phyloP scores from a whole-genome alignment of 2,329 filamentous ascomycete genomes.

The Epichloe amarillans region DNA sequence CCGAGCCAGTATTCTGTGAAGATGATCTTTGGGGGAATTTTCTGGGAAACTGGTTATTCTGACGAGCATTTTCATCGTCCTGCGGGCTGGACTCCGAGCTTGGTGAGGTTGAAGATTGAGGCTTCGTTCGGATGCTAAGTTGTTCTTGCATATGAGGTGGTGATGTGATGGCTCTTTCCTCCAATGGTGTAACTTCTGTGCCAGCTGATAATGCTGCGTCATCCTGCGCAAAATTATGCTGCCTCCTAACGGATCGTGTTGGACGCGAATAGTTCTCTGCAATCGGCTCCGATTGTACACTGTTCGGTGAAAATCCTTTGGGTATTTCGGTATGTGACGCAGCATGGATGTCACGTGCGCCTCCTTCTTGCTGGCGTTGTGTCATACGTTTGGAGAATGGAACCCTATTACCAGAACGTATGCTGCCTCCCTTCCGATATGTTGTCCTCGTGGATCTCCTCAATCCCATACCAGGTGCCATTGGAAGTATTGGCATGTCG shows the following conservation, averaged over 20 bases:
- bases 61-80: conserved; percentile 21
- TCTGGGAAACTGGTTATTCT: conserved; percentile 13
- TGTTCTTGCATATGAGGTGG: conserved; percentile 17
- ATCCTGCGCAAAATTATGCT: conserved; percentile 35
- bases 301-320: conserved; percentile 38
- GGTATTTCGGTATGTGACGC: conserved; percentile 31
- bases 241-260: conserved; percentile 28
- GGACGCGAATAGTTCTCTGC: conserved; percentile 51
- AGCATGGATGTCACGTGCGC: conserved; percentile 19
- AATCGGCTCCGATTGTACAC: conserved; percentile 58
- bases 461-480: conserved; percentile 63
- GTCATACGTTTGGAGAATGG: conserved; percentile 61
- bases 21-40: conserved; percentile 41
- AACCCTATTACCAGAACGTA: conserved; percentile 63
- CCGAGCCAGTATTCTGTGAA: conserved; percentile 33
- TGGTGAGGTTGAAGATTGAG: conserved; percentile 19
- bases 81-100: conserved; percentile 46
- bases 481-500: conserved; percentile 77
- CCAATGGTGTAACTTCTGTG: conserved; percentile 26
- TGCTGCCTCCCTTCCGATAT: conserved; percentile 73
- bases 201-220: conserved; percentile 30
- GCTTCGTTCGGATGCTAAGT: conserved; percentile 21
- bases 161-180: conserved; percentile 10
- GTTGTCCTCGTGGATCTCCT: conserved; percentile 85
- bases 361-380: conserved; percentile 48